Percentiles rank a stretch among this genome's conserved stretches.
Evolutionary conservation across 352 stramenopile genomes (phyloP).

Genomic region (Thraustotheca clavata): DNA sequence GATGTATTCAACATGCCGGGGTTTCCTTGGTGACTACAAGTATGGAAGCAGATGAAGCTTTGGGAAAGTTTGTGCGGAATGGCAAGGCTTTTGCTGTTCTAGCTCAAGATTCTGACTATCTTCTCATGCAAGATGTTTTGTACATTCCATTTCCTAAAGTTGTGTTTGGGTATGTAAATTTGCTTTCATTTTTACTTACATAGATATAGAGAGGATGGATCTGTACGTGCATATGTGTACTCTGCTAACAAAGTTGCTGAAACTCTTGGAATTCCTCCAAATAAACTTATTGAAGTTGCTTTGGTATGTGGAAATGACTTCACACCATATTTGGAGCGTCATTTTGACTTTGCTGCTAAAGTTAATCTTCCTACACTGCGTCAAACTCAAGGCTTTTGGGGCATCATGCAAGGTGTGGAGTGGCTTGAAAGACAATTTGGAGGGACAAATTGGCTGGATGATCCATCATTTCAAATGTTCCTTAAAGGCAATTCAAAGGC

Average conservation of each 20-base stretch:
- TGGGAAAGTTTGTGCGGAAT: constrained; percentile 50
- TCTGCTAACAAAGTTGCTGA: constrained; percentile 48
- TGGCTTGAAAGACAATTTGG: constrained; percentile 42
- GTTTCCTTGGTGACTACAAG: constrained; percentile 36
- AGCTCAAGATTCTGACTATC: constrained; percentile 83
- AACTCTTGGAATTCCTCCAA: constrained; percentile 42
- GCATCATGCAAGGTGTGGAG: constrained; percentile 36
- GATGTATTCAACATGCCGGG: constrained; percentile 13
- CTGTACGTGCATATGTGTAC: constrained; percentile 66
- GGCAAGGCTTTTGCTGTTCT: constrained; percentile 54
- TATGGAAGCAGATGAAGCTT: constrained; percentile 68
- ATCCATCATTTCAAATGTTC: constrained; percentile 41
- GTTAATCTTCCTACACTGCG: constrained; percentile 53
- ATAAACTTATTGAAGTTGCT: constrained; percentile 77
- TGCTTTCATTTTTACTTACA: neutral
- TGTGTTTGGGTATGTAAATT: neutral
- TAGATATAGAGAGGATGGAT: constrained; percentile 21
- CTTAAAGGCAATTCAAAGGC: constrained; percentile 34
- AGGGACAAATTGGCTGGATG: constrained; percentile 29
- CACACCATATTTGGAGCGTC: constrained; percentile 51
- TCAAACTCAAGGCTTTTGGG: constrained; percentile 30
- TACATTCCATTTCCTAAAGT: constrained; percentile 71
- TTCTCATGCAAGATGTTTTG: constrained; percentile 66
- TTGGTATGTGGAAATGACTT: constrained; percentile 86
- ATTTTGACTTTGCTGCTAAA: constrained; percentile 42